Evolutionary conservation across 2,329 filamentous ascomycete species (phyloP).

Genomic region (Sporothrix curviconia): DNA sequence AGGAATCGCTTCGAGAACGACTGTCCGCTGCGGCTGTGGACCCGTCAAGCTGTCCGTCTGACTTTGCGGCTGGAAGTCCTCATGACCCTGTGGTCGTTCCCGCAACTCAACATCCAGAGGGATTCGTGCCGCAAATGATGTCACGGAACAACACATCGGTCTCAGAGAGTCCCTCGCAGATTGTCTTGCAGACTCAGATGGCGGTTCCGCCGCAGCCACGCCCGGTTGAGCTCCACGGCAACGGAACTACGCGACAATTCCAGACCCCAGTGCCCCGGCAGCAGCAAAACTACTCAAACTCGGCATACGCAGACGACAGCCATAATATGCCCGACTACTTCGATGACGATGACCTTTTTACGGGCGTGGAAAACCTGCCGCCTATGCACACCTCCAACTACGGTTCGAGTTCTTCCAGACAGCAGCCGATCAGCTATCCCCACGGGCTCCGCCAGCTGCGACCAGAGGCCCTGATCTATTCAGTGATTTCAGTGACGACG

Average conservation of each 20-base stretch:
- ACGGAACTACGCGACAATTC: not conserved
- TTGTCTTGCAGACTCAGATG: slow-evolving; percentile 48
- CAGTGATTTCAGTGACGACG: slow-evolving; percentile 32
- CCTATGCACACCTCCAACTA: not conserved
- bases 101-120: slow-evolving; percentile 36
- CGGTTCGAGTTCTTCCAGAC: not conserved
- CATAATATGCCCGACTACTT: slow-evolving; percentile 19
- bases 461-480: slow-evolving; percentile 19
- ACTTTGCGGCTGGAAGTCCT: slow-evolving; percentile 22
- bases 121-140: slow-evolving; percentile 24
- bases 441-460: not conserved
- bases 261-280: not conserved
- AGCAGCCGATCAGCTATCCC: not conserved
- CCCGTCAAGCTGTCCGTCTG: slow-evolving; percentile 18
- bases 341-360: slow-evolving; percentile 21
- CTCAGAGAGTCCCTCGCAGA: slow-evolving; percentile 36
- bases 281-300: not conserved
- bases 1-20: slow-evolving; percentile 34
- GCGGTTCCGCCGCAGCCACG: not conserved
- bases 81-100: slow-evolving; percentile 32
- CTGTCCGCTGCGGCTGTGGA: slow-evolving; percentile 40
- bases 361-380: slow-evolving; percentile 17
- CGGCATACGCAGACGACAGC: not conserved
- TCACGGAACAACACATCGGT: slow-evolving; percentile 29
- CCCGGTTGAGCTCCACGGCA: not conserved